Base-by-base conservation (phyloP, 208 protist species). In the Leishmania turanica region DNA sequence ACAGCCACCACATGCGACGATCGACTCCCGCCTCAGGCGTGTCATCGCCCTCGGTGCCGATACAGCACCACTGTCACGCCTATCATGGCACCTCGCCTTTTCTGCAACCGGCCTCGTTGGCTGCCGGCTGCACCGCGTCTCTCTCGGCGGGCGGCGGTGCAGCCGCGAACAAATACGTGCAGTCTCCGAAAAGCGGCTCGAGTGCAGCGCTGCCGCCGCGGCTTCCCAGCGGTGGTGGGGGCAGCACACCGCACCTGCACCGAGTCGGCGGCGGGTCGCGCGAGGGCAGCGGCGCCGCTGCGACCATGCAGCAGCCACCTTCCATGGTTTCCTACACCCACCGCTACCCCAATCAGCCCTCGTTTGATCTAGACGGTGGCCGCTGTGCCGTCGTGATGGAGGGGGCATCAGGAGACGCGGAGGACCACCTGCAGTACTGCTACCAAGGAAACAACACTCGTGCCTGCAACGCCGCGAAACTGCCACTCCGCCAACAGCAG, bases 1-100 rank as follows among this genome's bases (percentile, higher is more conserved):
- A 64, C 65, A 77, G 54, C 53, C 78, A 74, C 8, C 72, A 76
- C 72, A 76, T 62, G 68, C 77, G 49, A 31, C 31, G 60, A 49
- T 64, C 75, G 40, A 34, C 62, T 19, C 42, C 37, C 17, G 75
- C n/a, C 60, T 68, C 75, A 11, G 49, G 45, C 21, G 77, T 54
- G 51, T 78, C 81, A 58, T 75, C 76, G 40, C 77, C 60, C 9
- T 70, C 60, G 19, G 70, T 53, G 53, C 17, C 71, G 77, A 54
- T 74, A 34, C 76, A 47, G 53, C 81, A 81, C 40, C 81, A 81
- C 81, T 65, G 66, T 7, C 81, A 78, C 71, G 77, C 62, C 4
- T 81, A 85, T 71, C 81, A 78, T 70, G 49, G 79, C 81, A 68
- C 31, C 47, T 80, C 81, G 5, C 76, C 77, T 31, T 81, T 74